phyloP scores from a whole-genome alignment of 768 basidiomycete species.

The Psilocybe azurescens region DNA sequence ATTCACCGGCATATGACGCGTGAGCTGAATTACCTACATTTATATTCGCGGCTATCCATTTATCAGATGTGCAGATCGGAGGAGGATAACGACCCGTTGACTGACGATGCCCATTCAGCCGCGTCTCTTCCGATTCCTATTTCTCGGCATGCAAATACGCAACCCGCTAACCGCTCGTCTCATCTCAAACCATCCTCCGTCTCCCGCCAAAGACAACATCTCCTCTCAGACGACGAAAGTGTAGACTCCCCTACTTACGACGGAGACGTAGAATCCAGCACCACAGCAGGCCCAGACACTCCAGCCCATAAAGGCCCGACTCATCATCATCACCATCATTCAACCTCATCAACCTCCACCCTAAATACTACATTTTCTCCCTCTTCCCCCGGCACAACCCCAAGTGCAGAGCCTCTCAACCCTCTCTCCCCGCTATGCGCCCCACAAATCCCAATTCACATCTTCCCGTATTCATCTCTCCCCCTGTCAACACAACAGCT shows the following conservation, averaged over 20 bases:
- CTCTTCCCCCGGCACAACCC: conserved; percentile 17
- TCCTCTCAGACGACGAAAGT: conserved; percentile 74
- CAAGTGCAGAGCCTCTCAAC: conserved; percentile 17
- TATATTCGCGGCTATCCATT: conserved; percentile 7
- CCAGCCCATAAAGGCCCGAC: conserved; percentile 31
- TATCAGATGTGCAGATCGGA: conserved; percentile 60
- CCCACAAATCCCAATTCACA: conserved; percentile 26
- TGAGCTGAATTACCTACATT: conserved; percentile 33
- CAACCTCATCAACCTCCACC: conserved; percentile 58
- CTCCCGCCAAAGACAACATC: conserved; percentile 51
- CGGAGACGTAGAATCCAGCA: conserved; percentile 85
- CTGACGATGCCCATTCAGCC: conserved; percentile 70
- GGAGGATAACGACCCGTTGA: conserved; percentile 88
- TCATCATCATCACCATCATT: conserved; percentile 40
- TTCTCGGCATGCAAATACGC: conserved; percentile 30
- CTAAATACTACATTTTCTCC: conserved; percentile 44
- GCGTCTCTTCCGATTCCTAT: conserved; percentile 48
- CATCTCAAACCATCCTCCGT: conserved; percentile 32
- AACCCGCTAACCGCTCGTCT: conserved; percentile 28
- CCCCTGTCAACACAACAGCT: conserved; percentile 31
- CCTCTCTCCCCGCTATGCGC: conserved; percentile 24
- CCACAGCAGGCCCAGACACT: conserved; percentile 56
- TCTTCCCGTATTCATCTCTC: conserved; percentile 41
- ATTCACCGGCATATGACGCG: conserved; percentile 83
- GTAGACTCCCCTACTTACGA: conserved; percentile 90